Percentiles rank a stretch among this genome's conserved stretches.
Conservation (phyloP, 805 yeast genomes). For the Ogataea zsoltii region DNA sequence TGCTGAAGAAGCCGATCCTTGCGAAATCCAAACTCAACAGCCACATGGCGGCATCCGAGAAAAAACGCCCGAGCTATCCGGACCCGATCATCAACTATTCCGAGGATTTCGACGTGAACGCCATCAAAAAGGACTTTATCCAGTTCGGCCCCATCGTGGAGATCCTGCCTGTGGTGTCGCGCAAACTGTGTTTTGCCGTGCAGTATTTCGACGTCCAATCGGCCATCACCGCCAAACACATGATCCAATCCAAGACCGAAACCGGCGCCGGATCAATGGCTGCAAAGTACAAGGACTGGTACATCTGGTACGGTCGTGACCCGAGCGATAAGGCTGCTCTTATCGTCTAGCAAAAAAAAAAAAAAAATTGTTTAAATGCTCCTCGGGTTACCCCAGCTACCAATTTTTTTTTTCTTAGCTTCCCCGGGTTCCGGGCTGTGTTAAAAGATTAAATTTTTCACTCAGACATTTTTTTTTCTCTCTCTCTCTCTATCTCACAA, state of each 20-base stretch:
- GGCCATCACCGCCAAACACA: slow-evolving; percentile 59
- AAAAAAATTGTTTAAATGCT: too few relatives aligned
- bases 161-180: slow-evolving; percentile 64
- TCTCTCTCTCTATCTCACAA: too few relatives aligned
- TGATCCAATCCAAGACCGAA: slow-evolving; percentile 35
- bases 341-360: slow-evolving; percentile 7
- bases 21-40: slow-evolving; percentile 23
- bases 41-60: slow-evolving; percentile 15
- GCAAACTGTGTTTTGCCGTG: slow-evolving; percentile 60
- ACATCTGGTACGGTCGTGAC: slow-evolving; percentile 66
- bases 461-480: too few relatives aligned
- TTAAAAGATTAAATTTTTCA: too few relatives aligned
- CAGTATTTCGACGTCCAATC: slow-evolving; percentile 58
- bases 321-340: slow-evolving; percentile 52
- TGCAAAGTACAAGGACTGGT: slow-evolving; percentile 58
- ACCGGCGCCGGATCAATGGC: slow-evolving; percentile 28
- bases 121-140: slow-evolving; percentile 50
- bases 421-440: too few relatives aligned
- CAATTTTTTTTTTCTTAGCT: not conserved
- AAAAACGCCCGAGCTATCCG: slow-evolving; percentile 38
- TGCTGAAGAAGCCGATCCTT: slow-evolving; percentile 42
- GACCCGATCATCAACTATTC: slow-evolving; percentile 43
- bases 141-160: slow-evolving; percentile 62
- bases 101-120: slow-evolving; percentile 46
- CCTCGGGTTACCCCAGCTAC: not conserved